Evolutionary conservation across 169 alveolate genomes (phyloP), one percentile per base, ranked within the genome.

Genomic region (Plasmodium gaboni): DNA sequence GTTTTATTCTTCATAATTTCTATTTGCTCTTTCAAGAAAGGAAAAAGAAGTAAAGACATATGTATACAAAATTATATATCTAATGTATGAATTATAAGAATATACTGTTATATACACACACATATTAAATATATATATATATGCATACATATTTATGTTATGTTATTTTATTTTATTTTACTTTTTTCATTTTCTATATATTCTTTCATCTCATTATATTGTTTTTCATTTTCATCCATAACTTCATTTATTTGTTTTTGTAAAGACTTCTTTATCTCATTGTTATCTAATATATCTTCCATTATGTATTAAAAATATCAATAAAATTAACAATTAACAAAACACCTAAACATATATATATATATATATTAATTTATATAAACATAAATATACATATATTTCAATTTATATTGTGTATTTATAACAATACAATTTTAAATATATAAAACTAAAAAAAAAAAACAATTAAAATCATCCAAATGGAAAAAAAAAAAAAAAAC

Each of bases 171-270:
- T 19, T 48, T 8, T n/a, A 42, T 65, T 73, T 64, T 78, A 78
- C 89, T 78, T 78, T 78, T 78, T 60, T 78, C 89, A 26, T 78
- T 64, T 67, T 78, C 89, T 28, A 78, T 78, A 17, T 78, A 78
- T 13, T 78, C 50, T 78, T 59, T 78, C 64, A 78, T 38, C 50
- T 78, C 89, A 70, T 78, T 78, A 68, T 78, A 78, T 63, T 78
- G 89, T 32, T 78, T 65, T 59, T 78, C 89, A 55, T 78, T 64
- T 22, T 78, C 76, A 17, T 65, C 89, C n/a, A 67, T 55, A 38
- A 65, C 67, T 12, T 78, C 57, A 78, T 78, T 78, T 57, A 78
- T 28, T 19, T 78, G 89, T 32, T 51, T 55, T 48, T 78, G 89
- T 15, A 78, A 57, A 44, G 89, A 42, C n/a, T 69, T 55, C 46